phyloP scores from a whole-genome alignment of 192 early-diverging fungal species.

The Umbelopsis sp. region DNA sequence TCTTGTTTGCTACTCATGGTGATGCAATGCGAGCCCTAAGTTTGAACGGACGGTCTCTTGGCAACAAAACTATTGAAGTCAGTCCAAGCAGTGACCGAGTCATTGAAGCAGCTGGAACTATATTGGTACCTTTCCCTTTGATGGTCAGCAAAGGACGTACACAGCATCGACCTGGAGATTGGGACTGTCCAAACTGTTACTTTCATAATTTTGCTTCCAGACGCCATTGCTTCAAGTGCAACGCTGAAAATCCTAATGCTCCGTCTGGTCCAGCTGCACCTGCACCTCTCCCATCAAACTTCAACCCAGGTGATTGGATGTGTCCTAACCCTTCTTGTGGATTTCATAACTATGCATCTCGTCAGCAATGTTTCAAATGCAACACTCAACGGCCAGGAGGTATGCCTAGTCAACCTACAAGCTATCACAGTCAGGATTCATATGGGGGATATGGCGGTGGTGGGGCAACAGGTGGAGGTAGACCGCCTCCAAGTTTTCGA shows the following conservation, averaged over 20 bases:
- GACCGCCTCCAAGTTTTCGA: conserved; percentile 40
- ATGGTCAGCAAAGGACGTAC: conserved; percentile 41
- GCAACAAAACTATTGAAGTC: conserved; percentile 62
- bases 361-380: conserved; percentile 59
- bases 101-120: conserved; percentile 57
- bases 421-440: conserved; percentile 33
- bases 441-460: conserved; percentile 28
- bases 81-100: conserved; percentile 61
- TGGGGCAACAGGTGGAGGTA: not conserved
- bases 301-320: conserved; percentile 65
- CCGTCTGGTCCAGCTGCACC: conserved; percentile 29
- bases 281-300: conserved; percentile 42
- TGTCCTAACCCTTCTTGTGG: conserved; percentile 58
- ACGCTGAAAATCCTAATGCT: conserved; percentile 51
- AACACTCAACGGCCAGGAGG: conserved; percentile 43
- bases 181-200: conserved; percentile 70
- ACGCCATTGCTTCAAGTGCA: conserved; percentile 68
- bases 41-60: conserved; percentile 64
- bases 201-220: conserved; percentile 75
- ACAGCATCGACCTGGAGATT: conserved; percentile 63
- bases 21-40: conserved; percentile 64
- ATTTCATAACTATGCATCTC: conserved; percentile 68
- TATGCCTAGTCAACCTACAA: conserved; percentile 23
- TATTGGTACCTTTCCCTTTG: conserved; percentile 56
- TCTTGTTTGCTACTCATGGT: conserved; percentile 61